phyloP scores from a whole-genome alignment of 2,329 filamentous ascomycete species.

The Exophiala phaeomuriformis region DNA sequence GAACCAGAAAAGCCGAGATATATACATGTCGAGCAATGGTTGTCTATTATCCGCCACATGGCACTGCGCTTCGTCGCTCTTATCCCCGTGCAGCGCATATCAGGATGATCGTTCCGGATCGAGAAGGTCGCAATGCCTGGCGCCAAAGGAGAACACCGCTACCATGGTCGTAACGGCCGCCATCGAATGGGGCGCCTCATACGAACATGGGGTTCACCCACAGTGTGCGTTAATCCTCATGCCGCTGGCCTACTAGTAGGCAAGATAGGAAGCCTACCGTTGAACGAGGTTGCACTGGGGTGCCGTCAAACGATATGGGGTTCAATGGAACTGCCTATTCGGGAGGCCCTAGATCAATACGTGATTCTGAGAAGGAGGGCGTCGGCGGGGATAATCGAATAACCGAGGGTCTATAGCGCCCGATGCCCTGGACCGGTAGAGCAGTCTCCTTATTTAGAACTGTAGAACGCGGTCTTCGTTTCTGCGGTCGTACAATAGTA shows the following conservation, averaged over 20 bases:
- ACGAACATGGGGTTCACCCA: neutral
- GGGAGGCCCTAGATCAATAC: neutral
- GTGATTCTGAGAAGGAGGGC: neutral
- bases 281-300: no score
- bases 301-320: neutral
- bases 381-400: neutral
- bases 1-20: no score
- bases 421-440: neutral
- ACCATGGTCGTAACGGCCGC: neutral
- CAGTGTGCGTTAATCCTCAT: no score
- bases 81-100: neutral
- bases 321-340: neutral
- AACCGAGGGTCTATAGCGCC: neutral
- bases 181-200: no score
- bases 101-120: slow-evolving; percentile 6
- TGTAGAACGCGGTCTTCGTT: no score
- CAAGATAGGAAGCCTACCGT: no score
- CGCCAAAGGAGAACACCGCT: slow-evolving; percentile 4
- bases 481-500: no score
- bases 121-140: slow-evolving; percentile 3
- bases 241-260: no score
- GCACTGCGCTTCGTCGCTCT: no score
- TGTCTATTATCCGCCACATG: neutral
- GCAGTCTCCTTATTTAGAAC: no score
- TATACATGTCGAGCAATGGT: neutral